Conservation (phyloP, 1,284 basidiomycete species). For the Ustilago tritici region DNA sequence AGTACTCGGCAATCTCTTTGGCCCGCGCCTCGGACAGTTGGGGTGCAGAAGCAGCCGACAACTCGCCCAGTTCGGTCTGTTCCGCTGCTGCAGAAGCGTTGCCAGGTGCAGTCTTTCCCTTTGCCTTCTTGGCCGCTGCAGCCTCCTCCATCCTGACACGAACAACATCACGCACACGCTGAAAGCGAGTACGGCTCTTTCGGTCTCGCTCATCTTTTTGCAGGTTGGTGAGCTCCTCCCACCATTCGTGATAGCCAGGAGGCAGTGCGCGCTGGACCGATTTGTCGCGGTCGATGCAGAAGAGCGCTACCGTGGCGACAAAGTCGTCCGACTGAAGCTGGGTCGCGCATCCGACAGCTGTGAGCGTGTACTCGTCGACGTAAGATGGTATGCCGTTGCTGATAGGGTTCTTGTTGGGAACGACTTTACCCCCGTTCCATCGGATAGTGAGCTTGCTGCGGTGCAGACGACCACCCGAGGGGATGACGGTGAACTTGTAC, state of each 20-base stretch:
- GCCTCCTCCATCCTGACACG: slow-evolving; percentile 74
- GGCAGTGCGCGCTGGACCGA: slow-evolving; percentile 74
- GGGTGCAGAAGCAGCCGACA: slow-evolving; percentile 39
- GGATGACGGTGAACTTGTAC: slow-evolving; percentile 74
- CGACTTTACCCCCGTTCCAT: slow-evolving; percentile 62
- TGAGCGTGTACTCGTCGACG: slow-evolving; percentile 82
- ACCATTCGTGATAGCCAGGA: slow-evolving; percentile 85
- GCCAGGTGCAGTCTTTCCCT: slow-evolving; percentile 30
- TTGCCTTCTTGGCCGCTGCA: slow-evolving; percentile 44
- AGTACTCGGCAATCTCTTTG: slow-evolving; percentile 44
- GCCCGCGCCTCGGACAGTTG: slow-evolving; percentile 41
- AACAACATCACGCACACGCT: slow-evolving; percentile 75
- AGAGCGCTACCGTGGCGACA: slow-evolving; percentile 85
- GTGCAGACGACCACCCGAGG: slow-evolving; percentile 48
- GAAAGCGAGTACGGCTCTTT: slow-evolving; percentile 74
- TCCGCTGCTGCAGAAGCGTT: slow-evolving; percentile 22
- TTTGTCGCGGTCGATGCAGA: slow-evolving; percentile 71
- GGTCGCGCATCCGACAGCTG: slow-evolving; percentile 83
- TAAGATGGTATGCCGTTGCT: slow-evolving; percentile 64
- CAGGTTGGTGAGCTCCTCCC: slow-evolving; percentile 86
- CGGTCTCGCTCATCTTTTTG: slow-evolving; percentile 77
- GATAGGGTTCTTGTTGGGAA: slow-evolving; percentile 71
- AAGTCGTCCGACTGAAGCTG: slow-evolving; percentile 88
- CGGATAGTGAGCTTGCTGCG: slow-evolving; percentile 62
- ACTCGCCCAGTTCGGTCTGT: slow-evolving; percentile 50